Evolutionary conservation across 768 basidiomycete species (phyloP).

Genomic region (Agrocybe pediades): DNA sequence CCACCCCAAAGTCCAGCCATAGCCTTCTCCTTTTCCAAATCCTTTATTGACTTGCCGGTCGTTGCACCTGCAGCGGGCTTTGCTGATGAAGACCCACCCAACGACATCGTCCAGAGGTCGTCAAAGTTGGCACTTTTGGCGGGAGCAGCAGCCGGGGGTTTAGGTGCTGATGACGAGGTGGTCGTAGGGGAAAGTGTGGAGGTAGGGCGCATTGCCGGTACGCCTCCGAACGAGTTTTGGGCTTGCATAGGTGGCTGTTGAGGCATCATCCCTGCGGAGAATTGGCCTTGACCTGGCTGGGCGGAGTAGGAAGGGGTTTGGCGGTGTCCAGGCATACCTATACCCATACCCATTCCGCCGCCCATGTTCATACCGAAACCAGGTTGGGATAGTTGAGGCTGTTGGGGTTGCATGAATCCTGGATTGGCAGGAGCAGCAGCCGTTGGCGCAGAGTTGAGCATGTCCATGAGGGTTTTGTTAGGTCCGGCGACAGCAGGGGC

Average conservation of each 20-base stretch:
- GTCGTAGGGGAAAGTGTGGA: slow-evolving; percentile 22
- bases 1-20: slow-evolving; percentile 80
- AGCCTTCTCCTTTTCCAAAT: slow-evolving; percentile 86
- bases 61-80: slow-evolving; percentile 35
- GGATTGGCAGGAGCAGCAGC: slow-evolving; percentile 30
- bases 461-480: slow-evolving; percentile 53
- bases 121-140: slow-evolving; percentile 65
- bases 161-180: slow-evolving; percentile 31
- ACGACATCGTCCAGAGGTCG: slow-evolving; percentile 85
- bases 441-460: slow-evolving; percentile 43
- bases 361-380: slow-evolving; percentile 14
- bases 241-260: slow-evolving; percentile 17
- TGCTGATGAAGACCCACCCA: slow-evolving; percentile 46
- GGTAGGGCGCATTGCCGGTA: slow-evolving; percentile 33
- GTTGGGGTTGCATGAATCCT: slow-evolving; percentile 31
- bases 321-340: slow-evolving; percentile 34
- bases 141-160: slow-evolving; percentile 33
- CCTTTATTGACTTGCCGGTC: slow-evolving; percentile 79
- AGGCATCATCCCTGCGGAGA: slow-evolving; percentile 27
- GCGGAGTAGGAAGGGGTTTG: slow-evolving; percentile 37
- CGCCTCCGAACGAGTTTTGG: slow-evolving; percentile 32
- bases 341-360: slow-evolving; percentile 25
- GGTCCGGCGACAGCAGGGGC: slow-evolving; percentile 27
- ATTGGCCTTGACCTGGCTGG: slow-evolving; percentile 27
- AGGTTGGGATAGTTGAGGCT: slow-evolving; percentile 26